Base-by-base conservation (phyloP, 805 yeast species). In the Cyberlindnera galapagoensis region DNA sequence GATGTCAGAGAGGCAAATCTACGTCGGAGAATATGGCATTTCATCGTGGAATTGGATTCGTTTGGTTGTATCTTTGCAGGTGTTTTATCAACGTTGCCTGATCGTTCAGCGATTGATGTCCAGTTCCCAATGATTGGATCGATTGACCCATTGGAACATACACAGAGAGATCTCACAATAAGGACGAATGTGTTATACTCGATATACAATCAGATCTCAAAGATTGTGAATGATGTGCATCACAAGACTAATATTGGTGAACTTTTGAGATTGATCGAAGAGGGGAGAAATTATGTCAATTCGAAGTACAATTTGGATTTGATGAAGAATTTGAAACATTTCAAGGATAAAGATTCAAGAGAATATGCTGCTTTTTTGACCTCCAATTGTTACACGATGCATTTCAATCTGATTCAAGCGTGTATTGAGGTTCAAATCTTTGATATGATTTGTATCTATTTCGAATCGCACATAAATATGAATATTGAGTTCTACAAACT, bases 1-100 rank as follows among this genome's bases (percentile, higher is more conserved):
- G 31, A 43, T 31, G 9, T 29, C 9, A n/a, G 15, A 7, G 40
- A 29, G 12, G 26, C 36, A 1, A 41, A 46, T 20, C 14, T 44
- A 15, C 37, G 49, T 34, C 38, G 52, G 31, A 26, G 42, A 3
- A 4, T 47, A 9, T 47, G 52, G 52, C 39, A 31, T 22, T 23
- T 25, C 10, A 38, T 47, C 7, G 35, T 36, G 2, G 28, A 25
- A 2, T 26, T 40, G 7, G 51, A 47, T 31, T 24, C 33, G 9
- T 29, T 30, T 23, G 28, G 39, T 3, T n/a, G 36, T 3, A 20
- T 36, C 4, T 11, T 38, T 16, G 24, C 45, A 0, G 52, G 52
- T 2, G 26, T 44, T 1, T 21, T 44, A n/a, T 16, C 36, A 6
- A 30, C 20, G 11, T 6, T 44, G 7, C 47, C 47, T 1, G 33